Percentiles rank a stretch among this genome's conserved stretches.
These are phyloP conservation scores for Lactarius tabidus DNA, from an alignment of 768 basidiomycete genomes.

Conservation along the genomic window DNA sequence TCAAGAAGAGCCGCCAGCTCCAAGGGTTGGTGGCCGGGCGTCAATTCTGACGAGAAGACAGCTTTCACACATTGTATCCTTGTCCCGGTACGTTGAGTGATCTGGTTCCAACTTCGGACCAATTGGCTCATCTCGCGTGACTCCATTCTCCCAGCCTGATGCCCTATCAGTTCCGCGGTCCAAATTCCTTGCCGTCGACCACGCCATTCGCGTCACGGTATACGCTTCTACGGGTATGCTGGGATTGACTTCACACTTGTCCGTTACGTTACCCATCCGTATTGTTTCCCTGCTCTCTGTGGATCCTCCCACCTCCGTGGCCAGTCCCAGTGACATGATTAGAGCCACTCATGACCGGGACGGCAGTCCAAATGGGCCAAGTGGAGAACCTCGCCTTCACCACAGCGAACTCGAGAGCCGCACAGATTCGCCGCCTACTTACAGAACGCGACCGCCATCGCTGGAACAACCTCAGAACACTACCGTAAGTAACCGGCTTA, in stretches of 20 bases:
- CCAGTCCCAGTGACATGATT: slow-evolving; percentile 10
- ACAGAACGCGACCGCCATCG: slow-evolving; percentile 15
- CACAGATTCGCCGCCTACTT: slow-evolving; percentile 12
- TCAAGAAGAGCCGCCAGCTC: slow-evolving; percentile 70
- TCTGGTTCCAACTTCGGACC: background rate
- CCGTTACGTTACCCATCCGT: slow-evolving; percentile 66
- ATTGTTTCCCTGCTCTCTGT: slow-evolving; percentile 84
- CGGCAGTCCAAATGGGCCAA: background rate
- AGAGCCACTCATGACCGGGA: background rate
- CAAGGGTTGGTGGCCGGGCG: slow-evolving; percentile 89
- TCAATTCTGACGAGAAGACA: slow-evolving; percentile 53
- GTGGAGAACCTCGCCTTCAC: background rate
- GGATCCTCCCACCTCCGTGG: slow-evolving; percentile 62
- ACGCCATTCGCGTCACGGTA: slow-evolving; percentile 61
- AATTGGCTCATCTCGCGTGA: background rate
- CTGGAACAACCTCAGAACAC: slow-evolving; percentile 4
- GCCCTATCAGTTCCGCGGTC: slow-evolving; percentile 65
- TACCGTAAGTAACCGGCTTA: slow-evolving; percentile 5
- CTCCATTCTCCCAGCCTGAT: slow-evolving; percentile 47
- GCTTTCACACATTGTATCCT: slow-evolving; percentile 67
- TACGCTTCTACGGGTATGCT: slow-evolving; percentile 43
- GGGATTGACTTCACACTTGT: slow-evolving; percentile 54
- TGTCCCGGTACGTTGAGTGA: slow-evolving; percentile 62
- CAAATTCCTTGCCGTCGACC: slow-evolving; percentile 71
- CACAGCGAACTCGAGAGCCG: background rate